A percentile compares a stretch with the other conserved stretches of the same genome.
Evolutionary conservation across 495 filamentous ascomycete genomes (phyloP).

Genomic region (Sordaria brevicollis): DNA sequence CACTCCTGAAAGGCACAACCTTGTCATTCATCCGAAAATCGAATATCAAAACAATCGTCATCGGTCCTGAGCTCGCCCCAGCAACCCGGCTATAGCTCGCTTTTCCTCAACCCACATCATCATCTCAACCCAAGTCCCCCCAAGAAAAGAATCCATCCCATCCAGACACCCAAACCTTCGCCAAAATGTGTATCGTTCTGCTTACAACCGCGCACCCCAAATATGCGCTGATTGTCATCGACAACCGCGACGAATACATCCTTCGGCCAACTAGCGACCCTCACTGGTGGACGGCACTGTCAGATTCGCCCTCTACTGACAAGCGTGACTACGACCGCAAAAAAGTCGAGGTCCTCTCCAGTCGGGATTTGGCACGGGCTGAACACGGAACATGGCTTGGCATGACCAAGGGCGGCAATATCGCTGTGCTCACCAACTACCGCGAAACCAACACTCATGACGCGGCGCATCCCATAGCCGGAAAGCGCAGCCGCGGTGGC

Average conservation of each 20-base stretch:
- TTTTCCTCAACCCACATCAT: neutral
- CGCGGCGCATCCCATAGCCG: slow-evolving; percentile 41
- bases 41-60: neutral
- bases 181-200: slow-evolving; percentile 83
- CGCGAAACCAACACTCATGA: slow-evolving; percentile 57
- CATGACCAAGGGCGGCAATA: slow-evolving; percentile 69
- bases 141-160: neutral
- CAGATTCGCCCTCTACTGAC: slow-evolving; percentile 6
- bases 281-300: slow-evolving; percentile 63
- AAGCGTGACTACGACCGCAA: neutral
- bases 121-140: neutral
- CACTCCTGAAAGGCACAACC: neutral
- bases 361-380: slow-evolving; percentile 39
- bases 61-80: neutral
- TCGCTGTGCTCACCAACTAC: slow-evolving; percentile 93
- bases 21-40: neutral
- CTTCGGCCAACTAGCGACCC: slow-evolving; percentile 74
- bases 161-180: neutral
- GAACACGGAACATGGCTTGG: slow-evolving; percentile 86
- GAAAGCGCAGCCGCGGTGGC: slow-evolving; percentile 60
- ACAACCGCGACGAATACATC: slow-evolving; percentile 95
- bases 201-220: slow-evolving; percentile 81
- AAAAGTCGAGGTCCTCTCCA: slow-evolving; percentile 37
- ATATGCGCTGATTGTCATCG: slow-evolving; percentile 81
- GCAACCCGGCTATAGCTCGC: neutral